Percentiles rank a stretch among this genome's conserved stretches.
These are phyloP conservation scores for Coemansia sp. DNA, from an alignment of 192 early-diverging fungal genomes.

Conservation along the genomic window DNA sequence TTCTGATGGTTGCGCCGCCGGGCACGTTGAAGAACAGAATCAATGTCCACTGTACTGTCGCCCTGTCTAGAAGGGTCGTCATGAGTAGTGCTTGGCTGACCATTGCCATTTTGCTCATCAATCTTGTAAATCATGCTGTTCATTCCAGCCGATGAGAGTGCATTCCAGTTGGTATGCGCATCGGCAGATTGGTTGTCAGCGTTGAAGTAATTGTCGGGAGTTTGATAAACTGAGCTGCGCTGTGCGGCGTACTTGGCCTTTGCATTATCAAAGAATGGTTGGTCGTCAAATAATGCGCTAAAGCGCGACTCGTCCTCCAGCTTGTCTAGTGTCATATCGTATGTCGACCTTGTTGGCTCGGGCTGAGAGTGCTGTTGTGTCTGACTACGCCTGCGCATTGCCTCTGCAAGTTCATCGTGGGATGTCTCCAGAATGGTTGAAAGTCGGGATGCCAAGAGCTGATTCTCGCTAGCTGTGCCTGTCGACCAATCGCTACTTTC, in stretches of 20 bases:
- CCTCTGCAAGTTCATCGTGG: constrained; percentile 8
- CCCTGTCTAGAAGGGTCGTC: neutral
- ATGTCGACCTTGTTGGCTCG: constrained; percentile 28
- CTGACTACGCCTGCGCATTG: neutral
- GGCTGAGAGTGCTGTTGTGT: constrained; percentile 1
- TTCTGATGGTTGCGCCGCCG: constrained; percentile 31
- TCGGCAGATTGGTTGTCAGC: neutral
- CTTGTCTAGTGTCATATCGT: constrained; percentile 50
- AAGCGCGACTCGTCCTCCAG: constrained; percentile 42
- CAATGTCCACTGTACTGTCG: constrained; percentile 24
- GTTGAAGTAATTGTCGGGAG: constrained; percentile 18
- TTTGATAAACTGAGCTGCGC: constrained; percentile 51
- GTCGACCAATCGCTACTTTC: neutral
- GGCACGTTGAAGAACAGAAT: constrained; percentile 38
- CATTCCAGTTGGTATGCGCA: constrained; percentile 19
- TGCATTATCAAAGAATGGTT: constrained; percentile 33
- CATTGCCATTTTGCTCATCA: constrained; percentile 10
- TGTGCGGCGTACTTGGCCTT: constrained; percentile 48
- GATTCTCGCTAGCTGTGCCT: constrained; percentile 1
- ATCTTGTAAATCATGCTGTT: constrained; percentile 18
- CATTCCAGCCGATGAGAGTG: constrained; percentile 6
- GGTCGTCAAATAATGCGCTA: constrained; percentile 45
- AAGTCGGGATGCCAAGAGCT: constrained; percentile 18
- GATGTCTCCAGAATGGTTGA: constrained; percentile 41
- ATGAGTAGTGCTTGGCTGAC: too few relatives aligned